A percentile compares a stretch with the other conserved stretches of the same genome.
phyloP scores from a whole-genome alignment of 176 grass and related monocot species.

The Juncus inflexus region DNA sequence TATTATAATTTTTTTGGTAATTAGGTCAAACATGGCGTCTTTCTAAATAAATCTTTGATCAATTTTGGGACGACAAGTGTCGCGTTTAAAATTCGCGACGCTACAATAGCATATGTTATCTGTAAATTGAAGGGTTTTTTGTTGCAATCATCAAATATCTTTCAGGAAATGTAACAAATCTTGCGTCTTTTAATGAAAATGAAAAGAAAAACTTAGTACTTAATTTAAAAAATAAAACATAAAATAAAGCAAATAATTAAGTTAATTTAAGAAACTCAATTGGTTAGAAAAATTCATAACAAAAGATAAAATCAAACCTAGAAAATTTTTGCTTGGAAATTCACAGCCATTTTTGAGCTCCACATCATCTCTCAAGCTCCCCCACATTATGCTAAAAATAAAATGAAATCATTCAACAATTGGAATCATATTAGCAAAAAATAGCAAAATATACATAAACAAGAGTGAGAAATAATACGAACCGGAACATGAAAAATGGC shows the following conservation, averaged over 20 bases:
- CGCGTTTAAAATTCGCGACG: no score
- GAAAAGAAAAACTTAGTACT: constrained; percentile 7
- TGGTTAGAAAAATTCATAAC: no score
- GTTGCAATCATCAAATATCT: constrained; percentile 92
- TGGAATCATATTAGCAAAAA: background rate
- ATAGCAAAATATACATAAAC: no score
- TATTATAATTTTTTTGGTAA: no score
- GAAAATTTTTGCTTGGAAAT: constrained; percentile 67
- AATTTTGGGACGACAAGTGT: no score
- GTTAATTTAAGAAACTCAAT: no score
- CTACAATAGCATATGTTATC: no score
- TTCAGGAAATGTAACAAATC: constrained; percentile 46
- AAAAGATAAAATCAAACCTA: constrained; percentile 33
- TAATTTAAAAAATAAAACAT: background rate
- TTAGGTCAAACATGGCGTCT: no score
- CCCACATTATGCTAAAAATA: constrained; percentile 50
- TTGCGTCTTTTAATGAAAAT: constrained; percentile 49
- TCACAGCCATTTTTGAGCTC: constrained; percentile 70
- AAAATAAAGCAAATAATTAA: no score
- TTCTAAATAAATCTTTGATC: no score
- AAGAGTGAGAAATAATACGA: constrained; percentile 11
- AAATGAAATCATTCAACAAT: constrained; percentile 13
- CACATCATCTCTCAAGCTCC: constrained; percentile 41
- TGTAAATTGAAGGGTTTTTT: constrained; percentile 13
- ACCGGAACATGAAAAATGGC: constrained; percentile 46